Evolutionary conservation across 2,329 filamentous ascomycete genomes (phyloP).

Genomic region (Whalleya microplaca): DNA sequence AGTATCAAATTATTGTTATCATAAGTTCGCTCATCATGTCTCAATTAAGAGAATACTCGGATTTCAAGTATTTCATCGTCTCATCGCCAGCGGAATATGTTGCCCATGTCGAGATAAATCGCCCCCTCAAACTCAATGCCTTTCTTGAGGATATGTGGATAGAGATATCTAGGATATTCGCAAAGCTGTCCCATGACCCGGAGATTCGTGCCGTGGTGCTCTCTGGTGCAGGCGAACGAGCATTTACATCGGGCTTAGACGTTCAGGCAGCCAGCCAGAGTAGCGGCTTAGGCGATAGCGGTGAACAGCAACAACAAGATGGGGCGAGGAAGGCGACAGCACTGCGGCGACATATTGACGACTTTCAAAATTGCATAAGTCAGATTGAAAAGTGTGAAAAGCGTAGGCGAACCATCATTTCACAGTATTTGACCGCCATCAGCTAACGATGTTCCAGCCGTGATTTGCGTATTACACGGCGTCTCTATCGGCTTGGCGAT

Average conservation of each 20-base stretch:
- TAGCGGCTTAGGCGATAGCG: conserved; percentile 44
- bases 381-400: conserved; percentile 88
- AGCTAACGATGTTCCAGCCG: conserved; percentile 52
- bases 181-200: conserved; percentile 70
- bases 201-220: conserved; percentile 78
- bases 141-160: conserved; percentile 87
- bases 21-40: conserved; percentile 15
- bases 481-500: conserved; percentile 78
- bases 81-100: conserved; percentile 73
- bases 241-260: conserved; percentile 87
- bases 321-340: conserved; percentile 64
- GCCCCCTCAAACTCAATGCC: conserved; percentile 84
- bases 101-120: conserved; percentile 91
- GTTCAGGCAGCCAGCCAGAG: conserved; percentile 69
- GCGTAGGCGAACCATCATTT: conserved; percentile 53
- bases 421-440: background rate
- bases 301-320: conserved; percentile 48
- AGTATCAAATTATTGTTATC: background rate
- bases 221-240: conserved; percentile 78
- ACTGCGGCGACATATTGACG: conserved; percentile 70
- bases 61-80: conserved; percentile 72
- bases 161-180: conserved; percentile 75
- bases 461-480: conserved; percentile 81
- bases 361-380: conserved; percentile 80
- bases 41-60: conserved; percentile 42